These are phyloP conservation scores for Dioszegia aurantiaca DNA, from an alignment of 768 basidiomycete genomes.

Conservation along the genomic window DNA sequence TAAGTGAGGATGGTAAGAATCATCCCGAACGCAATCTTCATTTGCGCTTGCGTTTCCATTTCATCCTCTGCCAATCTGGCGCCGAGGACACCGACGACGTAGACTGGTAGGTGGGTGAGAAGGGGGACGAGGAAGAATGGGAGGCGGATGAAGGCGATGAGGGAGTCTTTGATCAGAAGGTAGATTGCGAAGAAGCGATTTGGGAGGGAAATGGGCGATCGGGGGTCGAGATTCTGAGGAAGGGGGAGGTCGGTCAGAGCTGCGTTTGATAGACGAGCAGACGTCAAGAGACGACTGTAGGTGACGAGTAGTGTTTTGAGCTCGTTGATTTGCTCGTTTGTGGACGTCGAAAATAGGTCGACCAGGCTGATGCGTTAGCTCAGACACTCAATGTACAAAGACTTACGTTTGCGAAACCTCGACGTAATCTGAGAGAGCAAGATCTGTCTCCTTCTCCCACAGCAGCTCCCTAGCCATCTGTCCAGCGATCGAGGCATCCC, in stretches of 20 bases:
- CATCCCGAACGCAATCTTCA: conserved; percentile 82
- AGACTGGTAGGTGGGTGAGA: conserved; percentile 62
- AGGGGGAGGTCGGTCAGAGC: conserved; percentile 80
- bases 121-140: conserved; percentile 89
- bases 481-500: conserved; percentile 85
- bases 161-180: conserved; percentile 72
- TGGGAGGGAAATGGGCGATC: conserved; percentile 69
- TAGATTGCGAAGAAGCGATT: conserved; percentile 76
- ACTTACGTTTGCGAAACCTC: conserved; percentile 83
- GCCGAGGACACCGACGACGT: conserved; percentile 73
- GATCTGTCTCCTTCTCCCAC: conserved; percentile 77
- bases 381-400: too few species aligned
- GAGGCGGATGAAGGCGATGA: conserved; percentile 67
- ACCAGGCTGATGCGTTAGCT: conserved; percentile 62
- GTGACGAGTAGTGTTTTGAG: conserved; percentile 71
- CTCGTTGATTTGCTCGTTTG: conserved; percentile 62
- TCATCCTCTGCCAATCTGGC: conserved; percentile 75
- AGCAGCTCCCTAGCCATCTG: conserved; percentile 89
- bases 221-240: conserved; percentile 77
- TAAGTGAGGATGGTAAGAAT: conserved; percentile 74
- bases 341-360: conserved; percentile 75
- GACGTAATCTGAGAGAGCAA: conserved; percentile 78
- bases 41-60: conserved; percentile 94
- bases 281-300: conserved; percentile 82
- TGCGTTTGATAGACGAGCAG: conserved; percentile 78